Percentiles rank a stretch among this genome's conserved stretches.
Evolutionary conservation across 1,284 basidiomycete species (phyloP).

Genomic region (Somion occarium): DNA sequence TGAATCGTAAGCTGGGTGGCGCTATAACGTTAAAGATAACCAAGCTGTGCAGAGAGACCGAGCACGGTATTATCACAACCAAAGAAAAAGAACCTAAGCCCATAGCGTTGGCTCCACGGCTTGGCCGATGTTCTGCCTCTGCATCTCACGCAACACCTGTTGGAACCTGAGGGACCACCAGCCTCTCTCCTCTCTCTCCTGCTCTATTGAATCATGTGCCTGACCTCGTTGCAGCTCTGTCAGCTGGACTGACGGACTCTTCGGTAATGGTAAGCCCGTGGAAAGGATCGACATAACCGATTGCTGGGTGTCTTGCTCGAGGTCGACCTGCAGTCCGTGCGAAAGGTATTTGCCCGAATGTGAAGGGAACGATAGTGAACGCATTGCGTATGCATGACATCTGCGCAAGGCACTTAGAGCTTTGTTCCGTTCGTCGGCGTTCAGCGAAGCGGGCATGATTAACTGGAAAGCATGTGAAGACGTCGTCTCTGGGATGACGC

Average conservation of each 20-base stretch:
- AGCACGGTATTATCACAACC: neutral
- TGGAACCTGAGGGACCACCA: constrained; percentile 78
- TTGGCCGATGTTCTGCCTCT: constrained; percentile 21
- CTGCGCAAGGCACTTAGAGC: constrained; percentile 51
- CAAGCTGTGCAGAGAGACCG: neutral
- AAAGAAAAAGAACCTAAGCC: too few species aligned
- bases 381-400: constrained; percentile 47
- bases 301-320: constrained; percentile 37
- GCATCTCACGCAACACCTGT: constrained; percentile 57
- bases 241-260: constrained; percentile 60
- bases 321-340: constrained; percentile 27
- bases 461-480: constrained; percentile 34
- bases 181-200: constrained; percentile 68
- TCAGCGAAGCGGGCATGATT: constrained; percentile 18
- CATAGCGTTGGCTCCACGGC: neutral
- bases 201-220: constrained; percentile 26
- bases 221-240: constrained; percentile 26
- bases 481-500: constrained; percentile 36
- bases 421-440: constrained; percentile 16
- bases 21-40: too few species aligned
- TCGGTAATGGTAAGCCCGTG: constrained; percentile 60
- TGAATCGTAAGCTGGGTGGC: too few species aligned
- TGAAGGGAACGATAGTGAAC: constrained; percentile 45
- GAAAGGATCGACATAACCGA: constrained; percentile 49
- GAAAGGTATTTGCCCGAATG: constrained; percentile 28